Evolutionary conservation across 306 rosid species (phyloP).

Genomic region (Fragaria nilgerrensis): DNA sequence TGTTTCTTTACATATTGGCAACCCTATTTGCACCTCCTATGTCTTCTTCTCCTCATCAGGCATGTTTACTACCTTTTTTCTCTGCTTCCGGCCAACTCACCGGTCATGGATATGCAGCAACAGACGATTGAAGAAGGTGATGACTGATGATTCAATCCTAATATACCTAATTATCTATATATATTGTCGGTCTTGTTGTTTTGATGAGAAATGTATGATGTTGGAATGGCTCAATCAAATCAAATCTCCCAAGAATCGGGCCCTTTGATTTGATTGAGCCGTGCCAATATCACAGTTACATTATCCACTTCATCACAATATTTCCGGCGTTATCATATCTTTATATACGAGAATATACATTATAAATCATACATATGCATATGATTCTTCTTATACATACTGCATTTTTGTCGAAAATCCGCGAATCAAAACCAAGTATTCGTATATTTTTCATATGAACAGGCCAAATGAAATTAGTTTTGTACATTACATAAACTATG

Average conservation of each 20-base stretch:
- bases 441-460: background rate
- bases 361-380: background rate
- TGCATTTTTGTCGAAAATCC: background rate
- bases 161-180: background rate
- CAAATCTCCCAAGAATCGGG: conserved; percentile 55
- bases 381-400: background rate
- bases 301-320: background rate
- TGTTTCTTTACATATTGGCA: conserved; percentile 6
- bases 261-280: conserved; percentile 82
- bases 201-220: conserved; percentile 31
- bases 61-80: background rate
- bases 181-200: background rate
- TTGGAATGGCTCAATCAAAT: conserved; percentile 85
- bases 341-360: background rate
- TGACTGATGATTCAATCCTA: background rate
- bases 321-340: background rate
- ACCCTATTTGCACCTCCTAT: conserved; percentile 13
- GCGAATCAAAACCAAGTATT: background rate
- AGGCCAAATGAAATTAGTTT: background rate
- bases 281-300: conserved; percentile 70
- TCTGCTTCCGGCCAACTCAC: conserved; percentile 10
- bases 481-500: background rate
- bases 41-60: background rate
- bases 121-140: conserved; percentile 12
- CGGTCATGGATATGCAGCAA: background rate